Evolutionary conservation across 176 grass and related monocot genomes (phyloP).

Genomic region (Cenchrus fungigraminus): DNA sequence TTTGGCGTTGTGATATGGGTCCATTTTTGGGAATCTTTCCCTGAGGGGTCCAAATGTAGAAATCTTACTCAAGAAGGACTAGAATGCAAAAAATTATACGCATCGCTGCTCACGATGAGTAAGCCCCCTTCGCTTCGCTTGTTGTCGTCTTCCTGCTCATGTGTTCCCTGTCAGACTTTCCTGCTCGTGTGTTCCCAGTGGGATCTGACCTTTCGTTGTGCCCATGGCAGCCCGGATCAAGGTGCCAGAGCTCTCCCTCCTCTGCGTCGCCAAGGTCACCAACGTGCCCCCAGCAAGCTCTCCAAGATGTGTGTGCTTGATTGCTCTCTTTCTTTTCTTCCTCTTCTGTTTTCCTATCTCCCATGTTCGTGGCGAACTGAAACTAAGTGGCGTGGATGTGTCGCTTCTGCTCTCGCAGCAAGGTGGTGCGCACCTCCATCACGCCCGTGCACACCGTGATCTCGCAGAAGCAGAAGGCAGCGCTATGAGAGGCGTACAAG

Average conservation of each 20-base stretch:
- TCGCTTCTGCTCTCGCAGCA: constrained; percentile 43
- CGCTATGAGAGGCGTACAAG: constrained; percentile 65
- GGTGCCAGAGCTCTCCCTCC: constrained; percentile 91
- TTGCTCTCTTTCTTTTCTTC: not conserved
- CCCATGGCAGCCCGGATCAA: constrained; percentile 67
- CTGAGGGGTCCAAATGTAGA: too few relatives aligned
- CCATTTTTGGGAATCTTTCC: too few relatives aligned
- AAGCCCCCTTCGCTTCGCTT: too few relatives aligned
- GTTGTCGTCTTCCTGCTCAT: too few relatives aligned
- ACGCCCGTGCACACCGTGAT: constrained; percentile 75
- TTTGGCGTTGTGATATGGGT: too few relatives aligned
- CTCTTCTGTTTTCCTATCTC: not conserved
- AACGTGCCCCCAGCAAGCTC: constrained; percentile 90
- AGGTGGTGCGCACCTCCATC: constrained; percentile 79
- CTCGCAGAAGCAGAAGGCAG: constrained; percentile 88
- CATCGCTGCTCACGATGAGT: too few relatives aligned
- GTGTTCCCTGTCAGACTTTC: too few relatives aligned
- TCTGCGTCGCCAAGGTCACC: constrained; percentile 92
- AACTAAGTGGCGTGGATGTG: not conserved
- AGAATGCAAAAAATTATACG: too few relatives aligned
- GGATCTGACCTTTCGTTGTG: constrained; percentile 28
- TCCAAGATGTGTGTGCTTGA: constrained; percentile 69
- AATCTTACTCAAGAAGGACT: too few relatives aligned
- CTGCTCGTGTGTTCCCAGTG: not conserved
- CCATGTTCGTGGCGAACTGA: not conserved